Evolutionary conservation across 2,329 filamentous ascomycete species (phyloP).

Genomic region (Trichoderma oligosporum): DNA sequence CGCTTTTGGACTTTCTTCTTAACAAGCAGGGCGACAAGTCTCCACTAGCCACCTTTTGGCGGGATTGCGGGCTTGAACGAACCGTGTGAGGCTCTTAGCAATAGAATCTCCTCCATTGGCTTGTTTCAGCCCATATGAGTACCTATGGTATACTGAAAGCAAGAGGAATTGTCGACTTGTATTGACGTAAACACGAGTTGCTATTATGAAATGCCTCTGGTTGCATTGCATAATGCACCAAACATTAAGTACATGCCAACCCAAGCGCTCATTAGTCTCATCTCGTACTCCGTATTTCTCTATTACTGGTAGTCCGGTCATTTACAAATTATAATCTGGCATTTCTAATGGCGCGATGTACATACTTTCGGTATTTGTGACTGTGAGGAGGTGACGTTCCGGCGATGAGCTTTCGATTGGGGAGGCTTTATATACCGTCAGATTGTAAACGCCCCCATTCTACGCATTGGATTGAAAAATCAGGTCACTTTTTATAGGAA

Average conservation of each 20-base stretch:
- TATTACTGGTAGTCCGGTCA: background rate
- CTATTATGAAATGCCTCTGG: no score
- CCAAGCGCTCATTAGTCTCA: no score
- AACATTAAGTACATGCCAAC: no score
- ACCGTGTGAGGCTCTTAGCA: background rate
- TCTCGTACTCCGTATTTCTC: no score
- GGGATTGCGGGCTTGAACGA: background rate
- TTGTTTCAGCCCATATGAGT: background rate
- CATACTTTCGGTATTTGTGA: background rate
- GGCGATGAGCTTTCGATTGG: background rate
- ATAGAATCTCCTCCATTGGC: background rate
- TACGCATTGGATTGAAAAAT: background rate
- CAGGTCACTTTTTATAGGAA: background rate
- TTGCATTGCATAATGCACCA: no score
- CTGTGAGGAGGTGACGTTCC: background rate
- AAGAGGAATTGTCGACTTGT: background rate
- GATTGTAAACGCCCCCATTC: background rate
- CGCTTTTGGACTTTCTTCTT: background rate
- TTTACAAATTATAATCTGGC: background rate
- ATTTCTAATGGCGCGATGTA: no score
- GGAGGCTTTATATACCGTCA: background rate
- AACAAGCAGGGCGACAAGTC: slow-evolving; percentile 12
- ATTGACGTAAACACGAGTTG: no score
- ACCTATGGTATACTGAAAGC: no score
- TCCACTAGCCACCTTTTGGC: background rate